Base-by-base conservation (phyloP, 805 yeast species). In the Myxozyma kluyveri region DNA sequence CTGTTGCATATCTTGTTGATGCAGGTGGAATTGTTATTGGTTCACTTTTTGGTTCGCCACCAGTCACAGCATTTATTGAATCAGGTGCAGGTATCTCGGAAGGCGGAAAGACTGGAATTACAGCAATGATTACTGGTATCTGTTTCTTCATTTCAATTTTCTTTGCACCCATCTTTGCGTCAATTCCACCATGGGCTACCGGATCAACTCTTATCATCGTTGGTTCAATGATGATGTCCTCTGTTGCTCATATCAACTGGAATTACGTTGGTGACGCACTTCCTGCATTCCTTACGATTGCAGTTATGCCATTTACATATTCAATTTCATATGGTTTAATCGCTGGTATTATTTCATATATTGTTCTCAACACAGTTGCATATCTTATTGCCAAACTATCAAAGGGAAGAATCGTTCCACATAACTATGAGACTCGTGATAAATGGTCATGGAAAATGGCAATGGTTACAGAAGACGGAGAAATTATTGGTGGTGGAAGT, bases 161-260 rank as follows among this genome's bases (percentile, higher is more conserved):
- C 45, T 58, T 58, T 35, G 56, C 62, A 3, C 62, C 62, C 22
- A 58, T 58, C 45, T 58, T 58, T 32, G 61, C 62, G 14, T 56
- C 61, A 12, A 58, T 58, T 36, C 62, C 62, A 4, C 57, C 61
- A 3, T 58, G 62, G 62, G 62, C 62, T 6, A 58, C 62, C 21
- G 62, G 62, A 6, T 47, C 61, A n/a, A 57, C 61, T 21, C 45
- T 58, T 18, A 46, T 58, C 39, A 33, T 58, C 35, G 62, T 58
- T 41, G 62, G 62, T 21, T 36, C 59, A 22, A 57, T 58, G 62
- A 58, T 58, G 62, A 57, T 57, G 54, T 40, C 48, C 27, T 31
- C 59, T 17, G 56, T 49, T 21, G 49, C 61, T 2, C 54, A 53
- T 14, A 54, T 58, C 32, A 58, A 58, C 50, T 58, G 62, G 62